Evolutionary conservation across 352 stramenopile genomes (phyloP), one percentile per base, ranked within the genome.

Genomic region (Phytopythium mirpurense): DNA sequence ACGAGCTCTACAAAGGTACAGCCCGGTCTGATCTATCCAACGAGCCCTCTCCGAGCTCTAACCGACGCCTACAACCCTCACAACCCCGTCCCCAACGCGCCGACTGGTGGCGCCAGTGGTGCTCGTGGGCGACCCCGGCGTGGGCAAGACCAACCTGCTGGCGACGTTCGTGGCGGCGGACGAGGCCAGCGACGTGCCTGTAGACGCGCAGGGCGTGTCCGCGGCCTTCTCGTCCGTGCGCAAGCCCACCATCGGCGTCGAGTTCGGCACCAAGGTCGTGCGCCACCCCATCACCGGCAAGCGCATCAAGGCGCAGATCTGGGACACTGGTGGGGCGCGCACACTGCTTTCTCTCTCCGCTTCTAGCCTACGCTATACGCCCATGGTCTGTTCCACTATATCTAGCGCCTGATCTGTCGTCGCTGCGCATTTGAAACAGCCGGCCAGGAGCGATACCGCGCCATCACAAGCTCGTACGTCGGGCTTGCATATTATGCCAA

Each of bases 91-190:
- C 36, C 36, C 36, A 5, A 11, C n/a, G 36, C 5, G 5, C 5
- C 36, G 36, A 21, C 5, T 15, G 36, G 15, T 16, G 5, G 36
- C 36, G 26, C n/a, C 29, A 90, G 79, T 92, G 43, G 81, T 92
- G 45, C 62, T 93, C 31, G 80, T 93, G 19, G 83, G 83, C 4
- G 83, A 93, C 45, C 76, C 78, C 0, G 86, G 77, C n/a, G 90
- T 97, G 12, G 90, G 90, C 38, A 97, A 97, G 63, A 97, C 80
- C 14, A 96, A 90, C 56, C 71, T 97, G 19, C 81, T 97, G 21
- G 77, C 75, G 60, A 71, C 81, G 56, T 80, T 97, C 69, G 56
- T 94, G 52, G 62, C 75, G 0, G 52, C 62, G 6, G 62, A 82
- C n/a, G 63, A 63, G 2, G 53, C 63, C n/a, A 65, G 68, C 11